Conservation (phyloP, 768 basidiomycete genomes). For the Suillus lakei region DNA sequence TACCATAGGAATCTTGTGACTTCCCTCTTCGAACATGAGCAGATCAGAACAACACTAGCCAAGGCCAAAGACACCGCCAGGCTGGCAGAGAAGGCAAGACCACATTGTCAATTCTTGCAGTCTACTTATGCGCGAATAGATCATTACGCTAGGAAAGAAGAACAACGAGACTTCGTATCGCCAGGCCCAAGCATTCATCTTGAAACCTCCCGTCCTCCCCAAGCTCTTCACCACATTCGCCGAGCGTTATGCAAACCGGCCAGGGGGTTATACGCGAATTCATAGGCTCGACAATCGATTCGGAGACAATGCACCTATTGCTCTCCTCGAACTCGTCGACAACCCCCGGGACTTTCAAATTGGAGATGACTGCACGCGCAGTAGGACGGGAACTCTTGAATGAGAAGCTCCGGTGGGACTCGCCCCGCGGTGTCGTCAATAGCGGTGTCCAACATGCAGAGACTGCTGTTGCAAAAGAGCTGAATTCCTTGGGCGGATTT, state of each 20-base stretch:
- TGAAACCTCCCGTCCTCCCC: conserved; percentile 71
- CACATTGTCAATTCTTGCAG: not conserved
- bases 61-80: conserved; percentile 93
- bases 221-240: conserved; percentile 86
- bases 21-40: conserved; percentile 92
- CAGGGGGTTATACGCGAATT: conserved; percentile 95
- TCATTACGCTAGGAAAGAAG: conserved; percentile 92
- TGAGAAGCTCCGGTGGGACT: conserved; percentile 51
- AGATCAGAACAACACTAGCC: conserved; percentile 93
- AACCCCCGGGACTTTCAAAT: conserved; percentile 86
- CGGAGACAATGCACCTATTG: conserved; percentile 93
- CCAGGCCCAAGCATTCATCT: conserved; percentile 78
- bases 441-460: conserved; percentile 51
- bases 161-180: conserved; percentile 72
- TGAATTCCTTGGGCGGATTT: conserved; percentile 38
- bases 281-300: conserved; percentile 87
- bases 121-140: conserved; percentile 44
- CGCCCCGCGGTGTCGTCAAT: conserved; percentile 54
- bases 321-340: conserved; percentile 94
- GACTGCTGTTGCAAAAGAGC: conserved; percentile 55
- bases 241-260: conserved; percentile 76
- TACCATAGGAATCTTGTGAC: conserved; percentile 84
- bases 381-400: conserved; percentile 83
- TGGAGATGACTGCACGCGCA: conserved; percentile 86
- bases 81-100: conserved; percentile 85